A percentile compares a stretch with the other conserved stretches of the same genome.
phyloP scores from a whole-genome alignment of 2,329 filamentous ascomycete species.

The Aschersonia sp. region DNA sequence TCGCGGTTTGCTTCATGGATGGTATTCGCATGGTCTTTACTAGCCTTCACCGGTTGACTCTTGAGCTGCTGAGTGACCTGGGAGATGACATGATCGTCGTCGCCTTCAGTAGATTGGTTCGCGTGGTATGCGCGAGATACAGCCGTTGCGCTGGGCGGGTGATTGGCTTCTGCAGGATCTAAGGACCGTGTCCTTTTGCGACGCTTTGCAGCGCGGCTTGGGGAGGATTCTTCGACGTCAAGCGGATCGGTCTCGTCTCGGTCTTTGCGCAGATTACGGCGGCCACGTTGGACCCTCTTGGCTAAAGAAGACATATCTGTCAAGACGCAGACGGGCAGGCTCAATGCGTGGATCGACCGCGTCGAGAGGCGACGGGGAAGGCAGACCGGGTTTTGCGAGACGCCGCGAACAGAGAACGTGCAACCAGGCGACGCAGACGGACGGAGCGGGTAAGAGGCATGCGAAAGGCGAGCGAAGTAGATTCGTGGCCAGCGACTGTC shows the following conservation, averaged over 20 bases:
- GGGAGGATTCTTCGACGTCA: slow-evolving; percentile 39
- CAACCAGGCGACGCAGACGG: too few species aligned
- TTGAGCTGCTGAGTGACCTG: slow-evolving; percentile 39
- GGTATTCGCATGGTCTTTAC: slow-evolving; percentile 46
- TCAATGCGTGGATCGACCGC: too few species aligned
- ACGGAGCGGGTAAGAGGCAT: not conserved
- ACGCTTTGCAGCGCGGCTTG: slow-evolving; percentile 47
- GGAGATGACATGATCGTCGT: slow-evolving; percentile 41
- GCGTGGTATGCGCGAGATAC: slow-evolving; percentile 21
- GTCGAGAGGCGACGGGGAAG: too few species aligned
- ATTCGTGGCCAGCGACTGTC: not conserved
- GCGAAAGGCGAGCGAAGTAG: not conserved
- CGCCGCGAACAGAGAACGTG: too few species aligned
- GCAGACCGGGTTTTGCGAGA: not conserved
- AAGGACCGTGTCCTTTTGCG: slow-evolving; percentile 36
- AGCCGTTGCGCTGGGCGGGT: slow-evolving; percentile 6
- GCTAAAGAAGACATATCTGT: slow-evolving; percentile 10
- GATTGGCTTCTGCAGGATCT: slow-evolving; percentile 3
- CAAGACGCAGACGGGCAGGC: too few species aligned
- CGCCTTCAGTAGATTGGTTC: slow-evolving; percentile 23
- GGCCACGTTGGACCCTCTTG: slow-evolving; percentile 21
- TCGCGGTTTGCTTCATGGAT: slow-evolving; percentile 47
- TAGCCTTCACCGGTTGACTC: slow-evolving; percentile 38
- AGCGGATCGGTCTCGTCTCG: slow-evolving; percentile 16
- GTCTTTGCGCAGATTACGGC: slow-evolving; percentile 23